Base-by-base conservation (phyloP, 352 stramenopile genomes). In the Peronospora destructor region DNA sequence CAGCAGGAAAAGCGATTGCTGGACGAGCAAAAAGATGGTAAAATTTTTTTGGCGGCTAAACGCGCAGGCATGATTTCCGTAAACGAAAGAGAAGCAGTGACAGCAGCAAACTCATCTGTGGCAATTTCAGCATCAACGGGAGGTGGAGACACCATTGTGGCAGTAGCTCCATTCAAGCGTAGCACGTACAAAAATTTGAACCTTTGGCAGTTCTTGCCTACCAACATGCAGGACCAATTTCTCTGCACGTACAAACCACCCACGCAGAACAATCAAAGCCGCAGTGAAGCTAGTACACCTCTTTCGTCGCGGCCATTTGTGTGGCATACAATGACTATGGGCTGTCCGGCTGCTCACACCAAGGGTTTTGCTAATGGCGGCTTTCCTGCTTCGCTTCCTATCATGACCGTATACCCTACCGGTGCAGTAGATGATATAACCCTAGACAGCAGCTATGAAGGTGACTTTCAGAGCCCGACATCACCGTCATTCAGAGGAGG, bases 321-420 rank as follows among this genome's bases (percentile, higher is more conserved):
- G 32, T 90, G 79, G 79, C 79, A 90, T 53, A 92, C 81, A 4
- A 89, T 92, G 74, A 92, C 81, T 0, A 92, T 92, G 81, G 81
- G 81, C 14, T 87, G 76, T 37, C 78, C 78, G 8, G 78, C 81
- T 10, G 81, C 78, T 10, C 81, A 92, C 54, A 85, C 76, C 16
- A 89, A 88, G 58, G 81, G 81, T 2, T 92, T 92, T 53, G 64
- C 76, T 1, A 84, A 73, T 44, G 76, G 78, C 19, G 81, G 81
- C 5, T 87, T 76, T 43, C 71, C 71, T 34, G 52, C 54, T 35
- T 48, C 47, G 0, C 30, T 53, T 19, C 45, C 57, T 0, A 25
- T 69, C n/a, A 8, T 56, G 17, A 56, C 59, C 2, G 49, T 55
- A 3, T 64, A 56, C 19, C 58, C 65, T 1, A 66, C 60, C 3